A percentile compares a stretch with the other conserved stretches of the same genome.
phyloP scores from a whole-genome alignment of 2,329 filamentous ascomycete species.

The Cyphellophora attinorum region DNA sequence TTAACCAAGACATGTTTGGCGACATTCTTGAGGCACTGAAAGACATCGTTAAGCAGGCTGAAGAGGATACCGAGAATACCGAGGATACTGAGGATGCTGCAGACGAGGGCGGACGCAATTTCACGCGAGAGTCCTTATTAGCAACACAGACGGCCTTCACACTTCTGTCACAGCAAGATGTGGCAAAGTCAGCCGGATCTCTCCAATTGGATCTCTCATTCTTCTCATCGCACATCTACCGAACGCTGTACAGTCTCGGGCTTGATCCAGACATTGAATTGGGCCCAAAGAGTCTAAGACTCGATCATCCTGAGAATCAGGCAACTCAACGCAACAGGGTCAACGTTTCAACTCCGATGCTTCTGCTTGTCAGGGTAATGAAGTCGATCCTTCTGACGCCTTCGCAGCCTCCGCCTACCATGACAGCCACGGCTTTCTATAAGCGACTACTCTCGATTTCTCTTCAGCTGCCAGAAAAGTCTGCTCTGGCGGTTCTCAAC shows the following conservation, averaged over 20 bases:
- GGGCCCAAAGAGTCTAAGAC: slow-evolving; percentile 61
- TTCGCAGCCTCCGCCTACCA: slow-evolving; percentile 61
- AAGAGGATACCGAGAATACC: slow-evolving; percentile 32
- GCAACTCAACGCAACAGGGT: slow-evolving; percentile 54
- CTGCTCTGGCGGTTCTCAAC: slow-evolving; percentile 66
- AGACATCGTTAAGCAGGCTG: slow-evolving; percentile 74
- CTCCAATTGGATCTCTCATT: slow-evolving; percentile 87
- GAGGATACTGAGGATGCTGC: slow-evolving; percentile 39
- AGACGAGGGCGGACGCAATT: slow-evolving; percentile 51
- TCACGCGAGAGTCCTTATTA: slow-evolving; percentile 77
- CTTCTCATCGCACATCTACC: slow-evolving; percentile 92
- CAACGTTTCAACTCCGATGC: slow-evolving; percentile 90
- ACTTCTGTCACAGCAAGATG: slow-evolving; percentile 90
- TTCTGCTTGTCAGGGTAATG: slow-evolving; percentile 79
- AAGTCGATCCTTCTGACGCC: slow-evolving; percentile 68
- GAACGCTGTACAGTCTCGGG: slow-evolving; percentile 67
- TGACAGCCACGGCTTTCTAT: slow-evolving; percentile 80
- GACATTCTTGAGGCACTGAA: slow-evolving; percentile 90
- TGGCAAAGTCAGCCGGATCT: slow-evolving; percentile 67
- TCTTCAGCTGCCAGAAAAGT: slow-evolving; percentile 86
- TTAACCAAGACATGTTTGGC: slow-evolving; percentile 98
- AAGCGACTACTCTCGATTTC: slow-evolving; percentile 80
- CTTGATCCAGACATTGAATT: slow-evolving; percentile 81
- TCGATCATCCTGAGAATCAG: slow-evolving; percentile 53
- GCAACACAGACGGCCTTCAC: slow-evolving; percentile 95